Evolutionary conservation across 768 basidiomycete species (phyloP), one percentile per base, ranked within the genome.

Genomic region (Lactarius sp.): DNA sequence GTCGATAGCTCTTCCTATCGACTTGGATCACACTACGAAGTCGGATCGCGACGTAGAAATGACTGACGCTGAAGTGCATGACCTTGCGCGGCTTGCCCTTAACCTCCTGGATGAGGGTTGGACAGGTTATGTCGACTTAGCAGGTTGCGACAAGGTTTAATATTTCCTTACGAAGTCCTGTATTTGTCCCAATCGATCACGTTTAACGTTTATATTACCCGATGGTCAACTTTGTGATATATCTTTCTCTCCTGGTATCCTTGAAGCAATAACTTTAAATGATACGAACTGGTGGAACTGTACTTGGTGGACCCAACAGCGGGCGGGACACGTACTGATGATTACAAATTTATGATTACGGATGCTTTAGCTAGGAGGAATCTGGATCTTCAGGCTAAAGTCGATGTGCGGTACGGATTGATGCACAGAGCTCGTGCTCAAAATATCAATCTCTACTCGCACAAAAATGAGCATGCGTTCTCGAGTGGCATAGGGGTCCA

Each of bases 361-460:
- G 20, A 47, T 20, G 27, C 13, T 50, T 44, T 52, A 50, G 4
- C 6, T 50, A 3, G 51, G 56, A 10, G 83, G 81, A 68, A 81
- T 81, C 75, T 95, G 94, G 65, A 98, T 88, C 82, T 98, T 98
- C 70, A 99, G 80, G 70, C 94, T 97, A 74, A 95, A 99, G 74
- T 98, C 97, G 66, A 98, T 87, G 71, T 97, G 94, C 68, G 85
- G 92, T 31, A 92, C 92, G 1, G 90, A 92, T 74, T 98, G 92
- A 69, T 95, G 94, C 31, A 94, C 90, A 9, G 80, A 83, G 64
- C 92, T 94, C 47, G 93, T 94, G 77, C 94, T 90, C 74, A 97
- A 70, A 70, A 98, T 95, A 73, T 99, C 97, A 69, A 99, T 88
- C 71, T 94, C 95, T 95, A 74, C 20, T 37, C 51, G 37, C 50